Conservation (phyloP, 768 basidiomycete species). For the Leccinum variicolor region DNA sequence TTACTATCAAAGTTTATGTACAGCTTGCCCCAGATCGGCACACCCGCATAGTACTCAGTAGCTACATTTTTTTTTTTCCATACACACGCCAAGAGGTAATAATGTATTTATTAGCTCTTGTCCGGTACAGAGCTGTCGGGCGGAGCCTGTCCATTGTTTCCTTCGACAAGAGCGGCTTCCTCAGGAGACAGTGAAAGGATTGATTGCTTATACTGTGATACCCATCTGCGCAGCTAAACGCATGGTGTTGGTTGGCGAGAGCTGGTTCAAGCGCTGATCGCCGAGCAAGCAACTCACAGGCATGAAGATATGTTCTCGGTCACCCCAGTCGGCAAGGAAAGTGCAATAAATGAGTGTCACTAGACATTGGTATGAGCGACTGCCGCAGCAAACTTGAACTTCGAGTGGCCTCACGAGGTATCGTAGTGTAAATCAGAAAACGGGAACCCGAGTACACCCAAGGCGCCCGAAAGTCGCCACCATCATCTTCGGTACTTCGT, state of each 20-base stretch:
- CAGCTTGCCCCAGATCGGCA: slow-evolving; percentile 6
- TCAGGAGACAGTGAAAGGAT: slow-evolving; percentile 60
- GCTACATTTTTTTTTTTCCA: slow-evolving; percentile 2
- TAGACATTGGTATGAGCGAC: slow-evolving; percentile 23
- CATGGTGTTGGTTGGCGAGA: not conserved
- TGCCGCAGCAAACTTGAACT: not conserved
- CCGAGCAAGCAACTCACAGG: slow-evolving; percentile 43
- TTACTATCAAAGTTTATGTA: slow-evolving; percentile 58
- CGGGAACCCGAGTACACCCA: slow-evolving; percentile 57
- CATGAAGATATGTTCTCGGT: slow-evolving; percentile 68
- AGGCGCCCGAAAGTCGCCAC: slow-evolving; percentile 51
- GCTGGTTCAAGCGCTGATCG: not conserved
- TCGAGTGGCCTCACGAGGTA: slow-evolving; percentile 46
- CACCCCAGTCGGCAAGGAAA: slow-evolving; percentile 66
- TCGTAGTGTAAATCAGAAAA: slow-evolving; percentile 49
- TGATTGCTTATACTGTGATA: slow-evolving; percentile 41
- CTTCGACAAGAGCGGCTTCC: slow-evolving; percentile 36
- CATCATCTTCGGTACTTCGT: slow-evolving; percentile 17
- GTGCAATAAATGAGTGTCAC: slow-evolving; percentile 54
- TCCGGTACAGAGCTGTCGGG: not conserved
- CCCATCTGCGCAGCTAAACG: slow-evolving; percentile 57
- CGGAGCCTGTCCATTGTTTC: not conserved
- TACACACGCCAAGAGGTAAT: not conserved
- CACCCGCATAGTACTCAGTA: not conserved
- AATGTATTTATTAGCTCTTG: not conserved